phyloP scores from a whole-genome alignment of 441 rosid genomes.

The Rhodomyrtus psidioides region DNA sequence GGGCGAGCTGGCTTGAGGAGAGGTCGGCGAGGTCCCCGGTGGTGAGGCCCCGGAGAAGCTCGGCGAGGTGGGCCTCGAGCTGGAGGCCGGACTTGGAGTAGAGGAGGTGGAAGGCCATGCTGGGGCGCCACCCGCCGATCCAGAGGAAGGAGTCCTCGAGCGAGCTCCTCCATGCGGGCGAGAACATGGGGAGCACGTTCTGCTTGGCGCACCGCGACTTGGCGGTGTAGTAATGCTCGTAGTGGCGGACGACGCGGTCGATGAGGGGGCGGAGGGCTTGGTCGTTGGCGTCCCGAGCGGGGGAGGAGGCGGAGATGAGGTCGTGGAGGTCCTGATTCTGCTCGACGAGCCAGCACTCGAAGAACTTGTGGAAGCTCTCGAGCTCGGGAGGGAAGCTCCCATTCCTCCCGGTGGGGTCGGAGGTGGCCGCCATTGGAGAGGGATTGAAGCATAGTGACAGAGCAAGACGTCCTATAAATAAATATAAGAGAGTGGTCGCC shows the following conservation, averaged over 20 bases:
- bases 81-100: slow-evolving; percentile 39
- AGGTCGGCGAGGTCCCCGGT: slow-evolving; percentile 30
- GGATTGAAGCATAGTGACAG: not conserved
- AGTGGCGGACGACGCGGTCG: slow-evolving; percentile 24
- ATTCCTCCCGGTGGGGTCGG: not conserved
- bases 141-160: slow-evolving; percentile 35
- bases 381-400: not conserved
- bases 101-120: slow-evolving; percentile 40
- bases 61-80: slow-evolving; percentile 20
- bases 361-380: slow-evolving; percentile 25
- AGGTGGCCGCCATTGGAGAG: not conserved
- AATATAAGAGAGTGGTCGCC: not conserved
- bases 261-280: slow-evolving; percentile 3
- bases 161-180: slow-evolving; percentile 33
- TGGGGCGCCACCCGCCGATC: slow-evolving; percentile 41
- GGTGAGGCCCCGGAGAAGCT: slow-evolving; percentile 19
- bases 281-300: not conserved
- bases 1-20: slow-evolving; percentile 19
- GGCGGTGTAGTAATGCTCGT: slow-evolving; percentile 27
- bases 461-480: not conserved
- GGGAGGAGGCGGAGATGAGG: slow-evolving; percentile 18
- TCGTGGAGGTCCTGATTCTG: slow-evolving; percentile 26
- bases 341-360: slow-evolving; percentile 27
- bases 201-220: slow-evolving; percentile 23
- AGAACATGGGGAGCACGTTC: slow-evolving; percentile 28